Evolutionary conservation across 2,329 filamentous ascomycete species (phyloP), one percentile per base, ranked within the genome.

Genomic region (Fusarium newnesense): DNA sequence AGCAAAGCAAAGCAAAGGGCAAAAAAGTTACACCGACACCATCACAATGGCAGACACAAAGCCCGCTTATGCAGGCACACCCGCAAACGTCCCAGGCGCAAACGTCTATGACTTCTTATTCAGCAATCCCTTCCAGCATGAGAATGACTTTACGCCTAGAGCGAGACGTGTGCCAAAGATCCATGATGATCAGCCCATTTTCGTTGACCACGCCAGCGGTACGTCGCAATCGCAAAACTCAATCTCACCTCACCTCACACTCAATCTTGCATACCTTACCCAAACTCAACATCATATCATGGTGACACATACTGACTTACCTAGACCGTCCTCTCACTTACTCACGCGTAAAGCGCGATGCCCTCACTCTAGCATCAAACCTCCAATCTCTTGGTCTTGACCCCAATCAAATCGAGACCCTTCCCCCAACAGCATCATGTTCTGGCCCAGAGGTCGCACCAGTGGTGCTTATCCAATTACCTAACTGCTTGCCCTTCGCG

Each of bases 381-480:
- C 80, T 85, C 9, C 78, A 79, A 24, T 60, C 69, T 7, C 78
- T 84, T 1, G 80, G 80, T 32, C 80, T 85, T 4, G 75, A 83
- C 34, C 81, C 82, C 28, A 76, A 78, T 39, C 64, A 80, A 9
- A 58, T 81, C 15, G 73, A 78, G 44, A 76, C 76, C 37, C 81
- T 85, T 0, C 83, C 83, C 3, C 79, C 81, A 2, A 85, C 83
- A 5, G 74, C 83, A 13, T 80, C 82, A 18, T 85, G 83, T 53
- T 64, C 78, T 8, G 68, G 77, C 1, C 82, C 83, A 7, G 80
- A 84, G 64, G 75, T 85, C 56, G 81, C 83, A 1, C 83, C 83
- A 5, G 77, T 85, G 19, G 83, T 85, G 30, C 78, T 85, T 34
- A 76, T 85, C 67, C 83, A 85, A 65, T 77, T 85, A 15, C 83